These are phyloP conservation scores for Linum lewisii DNA, from an alignment of 345 rosid species.

Conservation along the genomic window DNA sequence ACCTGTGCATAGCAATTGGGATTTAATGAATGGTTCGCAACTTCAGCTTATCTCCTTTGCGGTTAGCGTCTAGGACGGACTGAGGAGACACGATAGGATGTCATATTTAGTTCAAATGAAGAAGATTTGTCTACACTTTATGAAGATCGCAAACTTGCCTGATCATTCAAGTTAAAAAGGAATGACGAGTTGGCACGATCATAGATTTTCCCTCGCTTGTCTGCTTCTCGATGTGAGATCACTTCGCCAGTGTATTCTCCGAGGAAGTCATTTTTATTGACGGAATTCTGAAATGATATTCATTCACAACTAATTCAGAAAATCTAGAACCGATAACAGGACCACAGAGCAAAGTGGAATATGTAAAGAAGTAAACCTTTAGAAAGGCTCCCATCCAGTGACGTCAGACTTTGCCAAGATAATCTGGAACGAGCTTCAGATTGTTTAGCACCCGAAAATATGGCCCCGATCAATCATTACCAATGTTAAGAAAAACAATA, in stretches of 20 bases:
- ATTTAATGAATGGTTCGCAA: constrained; percentile 93
- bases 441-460: no score
- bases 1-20: constrained; percentile 99
- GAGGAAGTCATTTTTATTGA: constrained; percentile 87
- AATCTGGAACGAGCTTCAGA: constrained; percentile 36
- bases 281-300: constrained; percentile 65
- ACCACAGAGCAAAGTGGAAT: no score
- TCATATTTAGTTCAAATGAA: neutral
- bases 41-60: constrained; percentile 96
- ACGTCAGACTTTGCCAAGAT: constrained; percentile 86
- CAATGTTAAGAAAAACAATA: constrained; percentile 4
- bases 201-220: constrained; percentile 95
- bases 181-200: constrained; percentile 97
- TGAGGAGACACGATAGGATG: constrained; percentile 21
- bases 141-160: constrained; percentile 48
- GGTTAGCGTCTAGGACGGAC: constrained; percentile 93
- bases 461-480: no score
- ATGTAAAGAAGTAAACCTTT: constrained; percentile 19
- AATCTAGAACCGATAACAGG: constrained; percentile 6
- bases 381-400: constrained; percentile 99
- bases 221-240: constrained; percentile 92
- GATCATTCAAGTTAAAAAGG: constrained; percentile 96
- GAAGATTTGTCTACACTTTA: neutral
- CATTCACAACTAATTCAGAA: constrained; percentile 8
- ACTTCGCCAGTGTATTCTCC: constrained; percentile 98